A percentile compares a stretch with the other conserved stretches of the same genome.
Evolutionary conservation across 2,329 filamentous ascomycete species (phyloP).

Genomic region (Penicillium oxalicum): DNA sequence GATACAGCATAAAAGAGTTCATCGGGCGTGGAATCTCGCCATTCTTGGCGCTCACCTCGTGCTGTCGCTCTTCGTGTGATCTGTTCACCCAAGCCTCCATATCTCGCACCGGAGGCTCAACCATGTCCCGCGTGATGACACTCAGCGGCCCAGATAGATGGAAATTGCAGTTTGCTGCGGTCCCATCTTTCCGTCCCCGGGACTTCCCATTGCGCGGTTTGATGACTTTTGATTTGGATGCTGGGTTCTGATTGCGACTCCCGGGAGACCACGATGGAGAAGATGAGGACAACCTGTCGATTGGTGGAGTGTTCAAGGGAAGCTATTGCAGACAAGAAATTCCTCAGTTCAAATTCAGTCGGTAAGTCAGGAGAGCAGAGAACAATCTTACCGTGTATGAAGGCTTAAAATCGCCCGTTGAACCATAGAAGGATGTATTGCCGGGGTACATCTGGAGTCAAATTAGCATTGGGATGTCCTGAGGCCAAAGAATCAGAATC

Average conservation of each 20-base stretch:
- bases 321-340: background rate
- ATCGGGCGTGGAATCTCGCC: conserved; percentile 86
- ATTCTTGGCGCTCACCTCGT: conserved; percentile 61
- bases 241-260: conserved; percentile 1
- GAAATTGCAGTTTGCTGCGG: background rate
- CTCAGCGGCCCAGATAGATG: conserved; percentile 22
- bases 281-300: conserved; percentile 1
- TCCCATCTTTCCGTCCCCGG: conserved; percentile 8
- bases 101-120: conserved; percentile 60
- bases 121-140: conserved; percentile 30
- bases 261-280: conserved; percentile 16
- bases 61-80: conserved; percentile 56
- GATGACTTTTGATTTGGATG: conserved; percentile 6
- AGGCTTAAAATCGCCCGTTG: background rate
- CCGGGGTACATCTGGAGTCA: background rate
- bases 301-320: background rate
- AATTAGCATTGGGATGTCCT: background rate
- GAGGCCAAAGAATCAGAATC: background rate
- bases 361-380: background rate
- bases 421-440: background rate
- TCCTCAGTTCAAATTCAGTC: background rate
- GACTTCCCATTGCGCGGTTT: conserved; percentile 2
- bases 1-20: conserved; percentile 98
- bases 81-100: conserved; percentile 77
- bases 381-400: background rate